Evolutionary conservation across 352 stramenopile species (phyloP).

Genomic region (Phytopythium oedochilum): DNA sequence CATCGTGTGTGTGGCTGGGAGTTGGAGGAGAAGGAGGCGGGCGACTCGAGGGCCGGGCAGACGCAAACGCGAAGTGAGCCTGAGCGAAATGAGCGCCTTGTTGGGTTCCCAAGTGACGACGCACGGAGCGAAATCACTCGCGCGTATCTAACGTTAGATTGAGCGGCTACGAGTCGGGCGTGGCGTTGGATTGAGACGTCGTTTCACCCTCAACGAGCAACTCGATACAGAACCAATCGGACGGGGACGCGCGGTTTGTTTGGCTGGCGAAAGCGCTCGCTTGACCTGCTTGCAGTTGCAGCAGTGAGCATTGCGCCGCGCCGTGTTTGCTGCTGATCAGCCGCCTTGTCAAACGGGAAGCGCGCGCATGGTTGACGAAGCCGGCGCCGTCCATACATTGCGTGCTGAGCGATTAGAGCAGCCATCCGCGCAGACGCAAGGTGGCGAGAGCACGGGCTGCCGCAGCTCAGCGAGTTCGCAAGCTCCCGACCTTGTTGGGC

Average conservation of each 20-base stretch:
- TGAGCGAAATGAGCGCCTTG: no score
- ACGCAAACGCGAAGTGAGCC: conserved; percentile 1
- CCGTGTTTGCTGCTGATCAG: not conserved
- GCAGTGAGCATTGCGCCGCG: not conserved
- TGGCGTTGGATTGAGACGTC: not conserved
- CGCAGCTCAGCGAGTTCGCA: not conserved
- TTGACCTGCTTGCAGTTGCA: conserved; percentile 1
- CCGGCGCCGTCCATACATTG: not conserved
- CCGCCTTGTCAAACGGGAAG: not conserved
- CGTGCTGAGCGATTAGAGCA: not conserved
- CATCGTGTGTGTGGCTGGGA: not conserved
- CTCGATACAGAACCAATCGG: no score
- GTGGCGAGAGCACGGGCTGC: not conserved
- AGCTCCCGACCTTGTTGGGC: not conserved
- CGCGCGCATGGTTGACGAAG: no score
- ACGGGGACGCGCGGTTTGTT: no score
- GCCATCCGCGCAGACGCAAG: conserved; percentile 4
- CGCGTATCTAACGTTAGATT: not conserved
- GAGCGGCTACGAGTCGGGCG: not conserved
- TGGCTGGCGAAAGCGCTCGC: not conserved
- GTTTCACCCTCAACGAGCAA: not conserved
- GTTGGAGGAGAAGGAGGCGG: not conserved
- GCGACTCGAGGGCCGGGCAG: not conserved
- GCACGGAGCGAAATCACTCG: no score
- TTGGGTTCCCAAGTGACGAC: no score